A percentile compares a stretch with the other conserved stretches of the same genome.
Conservation (phyloP, 2,329 filamentous ascomycete genomes). For the Escovopsis weberi region DNA sequence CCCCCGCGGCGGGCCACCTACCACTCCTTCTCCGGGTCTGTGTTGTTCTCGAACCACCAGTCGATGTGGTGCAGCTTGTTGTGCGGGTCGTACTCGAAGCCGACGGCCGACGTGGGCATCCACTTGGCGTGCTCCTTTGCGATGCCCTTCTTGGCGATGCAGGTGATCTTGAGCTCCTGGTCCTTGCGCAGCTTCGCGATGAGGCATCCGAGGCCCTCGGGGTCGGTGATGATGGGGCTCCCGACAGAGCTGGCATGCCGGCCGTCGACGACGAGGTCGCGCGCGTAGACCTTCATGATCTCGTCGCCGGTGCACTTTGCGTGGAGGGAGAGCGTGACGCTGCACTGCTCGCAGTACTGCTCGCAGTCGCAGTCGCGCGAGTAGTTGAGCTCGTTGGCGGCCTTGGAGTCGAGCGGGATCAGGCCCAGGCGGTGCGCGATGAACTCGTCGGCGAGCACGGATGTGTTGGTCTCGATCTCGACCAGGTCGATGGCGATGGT, state of each 20-base stretch:
- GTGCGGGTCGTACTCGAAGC: conserved; percentile 95
- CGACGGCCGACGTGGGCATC: conserved; percentile 82
- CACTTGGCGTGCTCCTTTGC: conserved; percentile 98
- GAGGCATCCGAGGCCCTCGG: conserved; percentile 65
- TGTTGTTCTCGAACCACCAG: conserved; percentile 74
- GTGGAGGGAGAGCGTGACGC: conserved; percentile 69
- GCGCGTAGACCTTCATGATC: conserved; percentile 86
- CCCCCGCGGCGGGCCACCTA: conserved; percentile 29
- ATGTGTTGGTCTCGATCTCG: conserved; percentile 83
- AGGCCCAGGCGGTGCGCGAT: conserved; percentile 84
- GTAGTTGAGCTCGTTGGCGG: conserved; percentile 71
- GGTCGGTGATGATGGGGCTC: conserved; percentile 69
- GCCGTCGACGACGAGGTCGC: conserved; percentile 64
- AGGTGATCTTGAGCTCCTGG: conserved; percentile 80
- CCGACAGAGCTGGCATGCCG: conserved; percentile 64
- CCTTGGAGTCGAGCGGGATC: conserved; percentile 73
- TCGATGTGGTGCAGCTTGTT: conserved; percentile 90
- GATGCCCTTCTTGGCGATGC: conserved; percentile 95
- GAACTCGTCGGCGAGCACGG: conserved; percentile 94
- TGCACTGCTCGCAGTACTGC: conserved; percentile 84
- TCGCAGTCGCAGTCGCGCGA: conserved; percentile 94
- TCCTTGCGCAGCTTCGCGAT: conserved; percentile 83
- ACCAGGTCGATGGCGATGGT: conserved; percentile 92
- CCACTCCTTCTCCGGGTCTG: conserved; percentile 72
- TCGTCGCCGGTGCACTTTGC: conserved; percentile 75